Evolutionary conservation across 1,284 basidiomycete genomes (phyloP).

Genomic region (Cutaneotrichosporon sp.): DNA sequence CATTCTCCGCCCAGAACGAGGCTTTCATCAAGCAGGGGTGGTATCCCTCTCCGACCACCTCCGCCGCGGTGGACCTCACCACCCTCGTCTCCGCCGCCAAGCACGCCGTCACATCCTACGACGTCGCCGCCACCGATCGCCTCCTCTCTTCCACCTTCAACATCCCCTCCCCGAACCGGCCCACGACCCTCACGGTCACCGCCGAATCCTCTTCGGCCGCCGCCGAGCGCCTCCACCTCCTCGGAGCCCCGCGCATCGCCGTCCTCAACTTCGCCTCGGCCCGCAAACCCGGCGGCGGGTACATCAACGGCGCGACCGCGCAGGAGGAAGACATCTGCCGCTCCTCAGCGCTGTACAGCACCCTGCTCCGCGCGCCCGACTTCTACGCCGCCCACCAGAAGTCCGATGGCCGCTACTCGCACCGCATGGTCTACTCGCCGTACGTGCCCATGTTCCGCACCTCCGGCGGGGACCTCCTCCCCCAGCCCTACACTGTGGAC

Average conservation of each 20-base stretch:
- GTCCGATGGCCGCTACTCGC: conserved; percentile 20
- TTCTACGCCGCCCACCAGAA: conserved; percentile 17
- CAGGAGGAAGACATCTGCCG: conserved; percentile 29
- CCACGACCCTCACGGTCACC: conserved; percentile 10
- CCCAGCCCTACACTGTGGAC: not conserved
- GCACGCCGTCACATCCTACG: conserved; percentile 7
- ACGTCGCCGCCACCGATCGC: conserved; percentile 1
- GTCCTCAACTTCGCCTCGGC: conserved; percentile 27
- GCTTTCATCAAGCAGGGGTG: conserved; percentile 10
- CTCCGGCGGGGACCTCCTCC: conserved; percentile 8
- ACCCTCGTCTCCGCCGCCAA: conserved; percentile 3
- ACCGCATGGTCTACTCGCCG: conserved; percentile 22
- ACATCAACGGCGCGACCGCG: conserved; percentile 20
- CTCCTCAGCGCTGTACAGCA: conserved; percentile 20
- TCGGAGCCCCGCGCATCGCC: not conserved
- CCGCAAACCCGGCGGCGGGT: conserved; percentile 24
- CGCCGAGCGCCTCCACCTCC: conserved; percentile 13
- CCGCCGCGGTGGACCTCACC: conserved; percentile 15
- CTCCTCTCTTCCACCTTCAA: not conserved
- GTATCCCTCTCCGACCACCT: conserved; percentile 1
- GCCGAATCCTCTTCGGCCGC: conserved; percentile 19
- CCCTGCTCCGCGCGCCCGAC: conserved; percentile 9
- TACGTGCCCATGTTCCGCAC: conserved; percentile 20
- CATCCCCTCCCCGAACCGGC: not conserved
- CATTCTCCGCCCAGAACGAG: conserved; percentile 17